Percentiles rank a stretch among this genome's conserved stretches.
These are phyloP conservation scores for Aspergillus panamensis DNA, from an alignment of 495 filamentous ascomycete species.

Conservation along the genomic window DNA sequence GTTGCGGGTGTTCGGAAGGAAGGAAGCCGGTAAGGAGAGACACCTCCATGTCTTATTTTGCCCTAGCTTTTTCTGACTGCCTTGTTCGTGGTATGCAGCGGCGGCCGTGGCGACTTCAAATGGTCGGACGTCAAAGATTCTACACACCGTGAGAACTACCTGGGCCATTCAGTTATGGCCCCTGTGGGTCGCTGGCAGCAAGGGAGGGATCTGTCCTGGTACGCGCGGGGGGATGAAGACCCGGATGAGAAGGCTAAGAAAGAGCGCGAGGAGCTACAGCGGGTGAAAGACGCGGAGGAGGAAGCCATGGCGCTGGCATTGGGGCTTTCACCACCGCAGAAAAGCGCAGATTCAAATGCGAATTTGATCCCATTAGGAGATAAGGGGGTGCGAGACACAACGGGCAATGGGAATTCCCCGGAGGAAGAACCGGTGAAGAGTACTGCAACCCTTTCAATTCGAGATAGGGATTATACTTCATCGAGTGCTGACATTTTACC, in stretches of 20 bases:
- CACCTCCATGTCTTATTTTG: neutral
- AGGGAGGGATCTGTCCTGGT: conserved; percentile 82
- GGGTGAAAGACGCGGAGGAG: conserved; percentile 87
- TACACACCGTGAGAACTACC: conserved; percentile 90
- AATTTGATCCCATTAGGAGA: conserved; percentile 41
- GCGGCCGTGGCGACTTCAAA: conserved; percentile 88
- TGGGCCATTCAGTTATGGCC: conserved; percentile 93
- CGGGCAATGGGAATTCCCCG: conserved; percentile 27
- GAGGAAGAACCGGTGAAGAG: conserved; percentile 19
- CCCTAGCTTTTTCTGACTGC: neutral
- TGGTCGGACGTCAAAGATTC: conserved; percentile 92
- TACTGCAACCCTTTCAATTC: conserved; percentile 25
- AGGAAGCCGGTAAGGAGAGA: conserved; percentile 66
- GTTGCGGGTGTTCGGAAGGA: conserved; percentile 89
- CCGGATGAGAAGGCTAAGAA: conserved; percentile 57
- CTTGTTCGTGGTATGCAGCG: conserved; percentile 43
- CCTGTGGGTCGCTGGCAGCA: conserved; percentile 96
- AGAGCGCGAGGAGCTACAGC: conserved; percentile 69
- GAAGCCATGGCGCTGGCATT: conserved; percentile 81
- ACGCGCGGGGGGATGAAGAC: conserved; percentile 64
- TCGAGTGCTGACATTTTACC: conserved; percentile 6
- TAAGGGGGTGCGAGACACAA: conserved; percentile 31
- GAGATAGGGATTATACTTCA: conserved; percentile 12
- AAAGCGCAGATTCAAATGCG: conserved; percentile 34
- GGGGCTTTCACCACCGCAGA: conserved; percentile 65